Percentiles rank a stretch among this genome's conserved stretches.
Conservation (phyloP, 768 basidiomycete species). For the Rhodotorula sphaerocarpa region DNA sequence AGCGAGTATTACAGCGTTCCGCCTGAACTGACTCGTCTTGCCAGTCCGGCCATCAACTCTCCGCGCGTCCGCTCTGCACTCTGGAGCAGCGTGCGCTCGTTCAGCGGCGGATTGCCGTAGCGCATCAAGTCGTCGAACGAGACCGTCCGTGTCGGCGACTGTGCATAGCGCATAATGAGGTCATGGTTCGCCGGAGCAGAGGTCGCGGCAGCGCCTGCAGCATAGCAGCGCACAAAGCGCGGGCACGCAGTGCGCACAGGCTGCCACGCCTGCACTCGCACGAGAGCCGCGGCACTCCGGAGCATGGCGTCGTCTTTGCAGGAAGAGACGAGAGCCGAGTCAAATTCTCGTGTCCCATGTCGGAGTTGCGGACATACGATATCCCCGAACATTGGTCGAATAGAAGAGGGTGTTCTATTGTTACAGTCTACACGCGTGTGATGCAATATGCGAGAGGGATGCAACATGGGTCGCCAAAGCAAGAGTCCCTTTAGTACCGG, state of each 20-base stretch:
- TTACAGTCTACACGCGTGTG: no score
- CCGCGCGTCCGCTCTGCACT: constrained; percentile 33
- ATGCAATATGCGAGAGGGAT: no score
- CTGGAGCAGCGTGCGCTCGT: constrained; percentile 27
- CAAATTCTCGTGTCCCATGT: no score
- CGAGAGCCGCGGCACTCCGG: not conserved
- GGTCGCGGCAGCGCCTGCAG: not conserved
- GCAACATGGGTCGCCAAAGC: no score
- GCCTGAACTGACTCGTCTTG: constrained; percentile 23
- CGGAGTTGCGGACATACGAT: no score
- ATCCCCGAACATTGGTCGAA: no score
- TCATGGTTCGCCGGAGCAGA: no score
- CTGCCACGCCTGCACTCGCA: not conserved
- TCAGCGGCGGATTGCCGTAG: constrained; percentile 30
- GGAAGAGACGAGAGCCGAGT: not conserved
- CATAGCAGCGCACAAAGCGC: not conserved
- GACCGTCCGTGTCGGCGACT: constrained; percentile 27
- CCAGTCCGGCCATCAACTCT: constrained; percentile 32
- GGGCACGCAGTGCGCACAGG: not conserved
- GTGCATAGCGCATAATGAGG: constrained; percentile 24
- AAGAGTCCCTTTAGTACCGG: no score
- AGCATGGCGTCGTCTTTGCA: not conserved
- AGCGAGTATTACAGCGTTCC: no score
- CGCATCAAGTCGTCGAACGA: constrained; percentile 25
- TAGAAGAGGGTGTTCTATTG: no score